Evolutionary conservation across 2,329 filamentous ascomycete species (phyloP).

Genomic region (Cladophialophora bantiana): DNA sequence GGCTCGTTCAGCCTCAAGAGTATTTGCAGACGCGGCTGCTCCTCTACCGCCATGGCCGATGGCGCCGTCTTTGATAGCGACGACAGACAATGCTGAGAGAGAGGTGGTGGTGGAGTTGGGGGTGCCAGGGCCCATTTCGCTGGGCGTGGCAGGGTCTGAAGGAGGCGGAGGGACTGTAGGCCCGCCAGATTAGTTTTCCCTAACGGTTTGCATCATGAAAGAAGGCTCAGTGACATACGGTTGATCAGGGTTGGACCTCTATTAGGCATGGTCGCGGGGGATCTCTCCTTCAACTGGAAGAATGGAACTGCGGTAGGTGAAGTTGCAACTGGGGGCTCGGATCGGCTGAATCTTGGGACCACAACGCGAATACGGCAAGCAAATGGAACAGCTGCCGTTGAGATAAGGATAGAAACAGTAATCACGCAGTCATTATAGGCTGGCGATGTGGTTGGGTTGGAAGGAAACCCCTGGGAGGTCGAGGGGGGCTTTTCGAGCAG

Average conservation of each 20-base stretch:
- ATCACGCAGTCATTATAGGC: neutral
- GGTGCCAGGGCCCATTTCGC: slow-evolving; percentile 86
- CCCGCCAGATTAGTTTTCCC: slow-evolving; percentile 66
- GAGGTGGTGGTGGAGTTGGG: slow-evolving; percentile 92
- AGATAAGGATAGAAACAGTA: neutral
- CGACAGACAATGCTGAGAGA: slow-evolving; percentile 88
- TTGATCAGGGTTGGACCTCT: slow-evolving; percentile 38
- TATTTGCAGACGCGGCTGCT: slow-evolving; percentile 69
- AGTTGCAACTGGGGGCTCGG: neutral
- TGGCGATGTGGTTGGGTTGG: neutral
- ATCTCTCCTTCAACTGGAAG: neutral
- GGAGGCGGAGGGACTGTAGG: slow-evolving; percentile 85
- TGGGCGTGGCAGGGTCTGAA: slow-evolving; percentile 84
- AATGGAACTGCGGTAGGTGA: neutral
- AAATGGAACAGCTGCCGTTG: neutral
- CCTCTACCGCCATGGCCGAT: slow-evolving; percentile 72
- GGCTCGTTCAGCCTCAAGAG: slow-evolving; percentile 87
- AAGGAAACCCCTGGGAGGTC: neutral
- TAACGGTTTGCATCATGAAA: neutral
- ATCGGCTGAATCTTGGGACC: neutral
- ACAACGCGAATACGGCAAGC: neutral
- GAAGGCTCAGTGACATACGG: slow-evolving; percentile 21
- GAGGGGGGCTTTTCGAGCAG: neutral
- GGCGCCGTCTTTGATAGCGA: slow-evolving; percentile 95
- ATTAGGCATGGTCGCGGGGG: slow-evolving; percentile 32